Evolutionary conservation across 2,329 filamentous ascomycete species (phyloP), one percentile per base, ranked within the genome.

Genomic region (Phoma sp.): DNA sequence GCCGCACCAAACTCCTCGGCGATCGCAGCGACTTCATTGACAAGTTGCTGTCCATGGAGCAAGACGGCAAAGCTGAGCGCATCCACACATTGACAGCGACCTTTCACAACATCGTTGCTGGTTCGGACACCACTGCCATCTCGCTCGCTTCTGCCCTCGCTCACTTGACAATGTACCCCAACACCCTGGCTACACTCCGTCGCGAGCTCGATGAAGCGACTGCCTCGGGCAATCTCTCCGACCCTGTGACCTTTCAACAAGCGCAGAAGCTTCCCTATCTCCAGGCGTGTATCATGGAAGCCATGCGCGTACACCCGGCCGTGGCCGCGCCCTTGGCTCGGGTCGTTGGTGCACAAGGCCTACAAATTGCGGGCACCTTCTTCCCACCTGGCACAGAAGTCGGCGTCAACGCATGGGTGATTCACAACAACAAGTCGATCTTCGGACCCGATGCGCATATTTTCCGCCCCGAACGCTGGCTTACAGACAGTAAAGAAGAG

Each of bases 91-190:
- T 7, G 6, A 29, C 9, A 29, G 27, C 27, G 6, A 9, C 27
- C 9, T 9, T 29, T 9, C 27, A 29, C 6, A 29, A 29, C 27
- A 29, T 80, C 13, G 64, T 53, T n/a, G 76, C 75, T 3, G 77
- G 74, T 2, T 71, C 64, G 2, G 76, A 76, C 55, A 84, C 82
- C 0, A 84, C 82, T 0, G 75, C 79, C 2, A 79, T 82, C 39
- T 78, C 74, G 2, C 71, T 85, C 0, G 74, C 74, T 0, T 69
- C 76, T 2, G 71, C 80, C 4, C 61, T 83, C 27, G 82, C 80
- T 53, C 57, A 79, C 54, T 67, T 83, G 1, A 47, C 80, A 4
- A 75, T 74, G 32, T 68, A 74, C 33, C 72, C 72, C 0, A 36
- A 55, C 0, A 54, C 47, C 0, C 51, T 76, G 7, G 33, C 27